A percentile compares a stretch with the other conserved stretches of the same genome.
phyloP scores from a whole-genome alignment of 805 yeast species.

The Suhomyces sp. region DNA sequence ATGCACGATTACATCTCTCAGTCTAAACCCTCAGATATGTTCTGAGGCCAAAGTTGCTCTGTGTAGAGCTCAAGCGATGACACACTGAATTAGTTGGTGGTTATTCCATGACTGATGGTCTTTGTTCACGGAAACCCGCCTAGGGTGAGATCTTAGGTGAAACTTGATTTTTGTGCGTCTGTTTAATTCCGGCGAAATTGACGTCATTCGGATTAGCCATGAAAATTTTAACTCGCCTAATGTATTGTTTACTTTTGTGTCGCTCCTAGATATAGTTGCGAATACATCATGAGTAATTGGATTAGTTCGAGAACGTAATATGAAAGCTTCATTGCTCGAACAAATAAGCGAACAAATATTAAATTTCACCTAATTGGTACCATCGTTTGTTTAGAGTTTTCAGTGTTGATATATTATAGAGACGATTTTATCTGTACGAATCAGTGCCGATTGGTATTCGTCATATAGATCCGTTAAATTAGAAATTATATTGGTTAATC shows the following conservation, averaged over 20 bases:
- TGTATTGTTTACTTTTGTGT: background rate
- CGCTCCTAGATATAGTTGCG: background rate
- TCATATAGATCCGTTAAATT: too few species aligned
- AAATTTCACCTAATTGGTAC: too few species aligned
- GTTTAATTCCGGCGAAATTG: background rate
- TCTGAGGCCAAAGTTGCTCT: background rate
- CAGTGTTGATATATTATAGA: too few species aligned
- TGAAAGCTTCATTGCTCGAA: background rate
- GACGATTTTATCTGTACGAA: too few species aligned
- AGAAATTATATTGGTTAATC: too few species aligned
- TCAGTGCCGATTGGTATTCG: too few species aligned
- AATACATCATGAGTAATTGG: too few species aligned
- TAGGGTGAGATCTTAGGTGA: background rate
- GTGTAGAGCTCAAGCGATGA: too few species aligned
- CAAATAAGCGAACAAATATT: too few species aligned
- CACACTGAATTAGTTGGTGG: too few species aligned
- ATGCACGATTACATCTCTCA: background rate
- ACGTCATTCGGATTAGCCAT: background rate
- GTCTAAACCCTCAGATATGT: background rate
- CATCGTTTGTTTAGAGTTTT: too few species aligned
- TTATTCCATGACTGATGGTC: background rate
- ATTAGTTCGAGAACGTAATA: background rate
- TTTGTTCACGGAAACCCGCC: background rate
- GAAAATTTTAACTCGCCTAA: background rate
- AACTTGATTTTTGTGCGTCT: background rate